Percentiles rank a stretch among this genome's conserved stretches.
These are phyloP conservation scores for Cajanus cajan DNA, from an alignment of 306 rosid genomes.

Conservation along the genomic window DNA sequence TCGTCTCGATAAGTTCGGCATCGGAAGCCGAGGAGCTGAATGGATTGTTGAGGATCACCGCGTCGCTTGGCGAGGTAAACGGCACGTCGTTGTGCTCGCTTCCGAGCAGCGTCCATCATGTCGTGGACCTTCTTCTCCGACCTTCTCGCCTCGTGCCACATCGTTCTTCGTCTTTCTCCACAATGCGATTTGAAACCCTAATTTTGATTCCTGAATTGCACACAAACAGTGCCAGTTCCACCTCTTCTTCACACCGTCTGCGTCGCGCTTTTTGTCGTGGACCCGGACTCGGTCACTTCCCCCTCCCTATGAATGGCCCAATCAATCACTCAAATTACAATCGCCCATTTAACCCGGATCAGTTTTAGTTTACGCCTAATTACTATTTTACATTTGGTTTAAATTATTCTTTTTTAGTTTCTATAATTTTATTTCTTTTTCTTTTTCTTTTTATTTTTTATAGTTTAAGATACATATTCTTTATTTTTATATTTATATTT, in stretches of 20 bases:
- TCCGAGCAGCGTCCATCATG: conserved; percentile 99
- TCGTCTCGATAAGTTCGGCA: conserved; percentile 88
- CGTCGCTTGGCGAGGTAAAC: conserved; percentile 89
- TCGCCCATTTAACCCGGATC: background rate
- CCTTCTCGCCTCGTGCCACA: conserved; percentile 99
- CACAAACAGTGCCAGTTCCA: background rate
- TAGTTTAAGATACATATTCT: too few relatives aligned
- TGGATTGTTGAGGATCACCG: conserved; percentile 94
- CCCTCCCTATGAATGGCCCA: background rate
- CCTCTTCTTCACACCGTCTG: background rate
- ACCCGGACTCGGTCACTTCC: background rate
- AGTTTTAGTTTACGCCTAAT: background rate
- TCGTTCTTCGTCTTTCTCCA: conserved; percentile 33
- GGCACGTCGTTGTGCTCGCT: conserved; percentile 94
- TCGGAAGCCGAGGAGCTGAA: conserved; percentile 72
- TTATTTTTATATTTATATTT: too few relatives aligned
- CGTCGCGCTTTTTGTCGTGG: background rate
- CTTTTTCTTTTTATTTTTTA: too few relatives aligned
- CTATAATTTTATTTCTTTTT: too few relatives aligned
- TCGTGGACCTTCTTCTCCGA: conserved; percentile 99
- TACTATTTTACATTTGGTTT: too few relatives aligned
- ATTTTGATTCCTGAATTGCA: background rate
- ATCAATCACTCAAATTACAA: background rate
- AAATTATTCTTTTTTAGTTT: too few relatives aligned
- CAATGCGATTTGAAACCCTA: conserved; percentile 41